Evolutionary conservation across 805 yeast species (phyloP), one percentile per base, ranked within the genome.

Genomic region (Metschnikowia sp.): DNA sequence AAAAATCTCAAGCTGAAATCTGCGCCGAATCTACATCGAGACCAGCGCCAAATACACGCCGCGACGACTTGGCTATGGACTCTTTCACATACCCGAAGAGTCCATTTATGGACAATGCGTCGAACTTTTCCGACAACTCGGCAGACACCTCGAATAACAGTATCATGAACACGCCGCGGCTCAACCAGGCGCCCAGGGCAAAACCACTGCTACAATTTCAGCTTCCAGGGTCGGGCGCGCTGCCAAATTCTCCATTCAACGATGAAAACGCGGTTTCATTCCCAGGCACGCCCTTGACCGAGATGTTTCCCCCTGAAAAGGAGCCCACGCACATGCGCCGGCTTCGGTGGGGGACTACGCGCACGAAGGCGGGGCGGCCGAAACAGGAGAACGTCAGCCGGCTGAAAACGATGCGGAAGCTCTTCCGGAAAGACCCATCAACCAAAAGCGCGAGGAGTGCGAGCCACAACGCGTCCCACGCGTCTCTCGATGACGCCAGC

Each of bases 301-400:
- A 47, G 40, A 51, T 41, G 47, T 47, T 45, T 18, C 49, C 52
- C 8, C 45, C 37, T 6, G 55, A 51, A 19, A 38, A 36, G 36
- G 55, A 55, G 38, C 45, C 42, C 12, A 73, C 86, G 0, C 69
- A 76, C n/a, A 85, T 86, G 81, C 82, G 84, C 55, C 77, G 95
- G 58, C 79, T 84, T 56, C 76, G 96, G 67, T 88, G 96, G 96
- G 97, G 97, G 49, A 91, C 97, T 3, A 88, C 86, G 54, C 77
- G 96, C 56, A 79, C 82, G 58, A 80, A 81, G 49, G 77, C 81
- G 51, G 96, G 95, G 8, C 74, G 76, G 40, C 91, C 94, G 19
- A 54, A 60, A 39, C 60, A 60, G 44, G 74, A 70, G 47, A 64
- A 67, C 39, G 68, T 79, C 11, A 76, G 76, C 8, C 70, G 91